Evolutionary conservation across 352 stramenopile genomes (phyloP).

Genomic region (Globisporangium camurandrum): DNA sequence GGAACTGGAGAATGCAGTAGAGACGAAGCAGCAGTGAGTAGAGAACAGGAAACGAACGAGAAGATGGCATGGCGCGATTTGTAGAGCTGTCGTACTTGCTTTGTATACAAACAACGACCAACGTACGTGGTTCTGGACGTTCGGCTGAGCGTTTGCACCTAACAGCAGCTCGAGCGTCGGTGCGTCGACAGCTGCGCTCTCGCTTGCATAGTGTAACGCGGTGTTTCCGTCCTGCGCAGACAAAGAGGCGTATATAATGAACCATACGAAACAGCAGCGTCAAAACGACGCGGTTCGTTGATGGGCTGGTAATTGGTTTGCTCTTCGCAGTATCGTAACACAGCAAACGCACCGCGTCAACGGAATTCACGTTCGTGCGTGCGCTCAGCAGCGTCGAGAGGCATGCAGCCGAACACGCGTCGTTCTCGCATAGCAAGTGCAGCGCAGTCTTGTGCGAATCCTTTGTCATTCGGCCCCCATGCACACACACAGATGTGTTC

Average conservation of each 20-base stretch:
- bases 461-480: no score
- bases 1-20: constrained; percentile 31
- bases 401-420: constrained; percentile 23
- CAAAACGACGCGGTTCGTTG: not conserved
- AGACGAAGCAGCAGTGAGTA: not conserved
- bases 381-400: constrained; percentile 41
- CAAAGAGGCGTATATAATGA: no score
- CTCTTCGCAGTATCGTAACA: no score
- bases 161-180: constrained; percentile 34
- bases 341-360: constrained; percentile 29
- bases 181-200: constrained; percentile 36
- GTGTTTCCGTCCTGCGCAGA: constrained; percentile 63
- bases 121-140: constrained; percentile 69
- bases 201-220: constrained; percentile 50
- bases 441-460: constrained; percentile 51
- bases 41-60: constrained; percentile 7
- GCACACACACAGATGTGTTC: no score
- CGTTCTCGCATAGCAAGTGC: constrained; percentile 73
- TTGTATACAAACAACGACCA: no score
- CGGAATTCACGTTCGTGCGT: constrained; percentile 25
- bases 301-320: no score
- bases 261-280: no score
- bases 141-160: constrained; percentile 31
- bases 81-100: no score
- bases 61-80: no score